Conservation (phyloP, 2,329 filamentous ascomycete species). For the Lasiodiplodia sp. region DNA sequence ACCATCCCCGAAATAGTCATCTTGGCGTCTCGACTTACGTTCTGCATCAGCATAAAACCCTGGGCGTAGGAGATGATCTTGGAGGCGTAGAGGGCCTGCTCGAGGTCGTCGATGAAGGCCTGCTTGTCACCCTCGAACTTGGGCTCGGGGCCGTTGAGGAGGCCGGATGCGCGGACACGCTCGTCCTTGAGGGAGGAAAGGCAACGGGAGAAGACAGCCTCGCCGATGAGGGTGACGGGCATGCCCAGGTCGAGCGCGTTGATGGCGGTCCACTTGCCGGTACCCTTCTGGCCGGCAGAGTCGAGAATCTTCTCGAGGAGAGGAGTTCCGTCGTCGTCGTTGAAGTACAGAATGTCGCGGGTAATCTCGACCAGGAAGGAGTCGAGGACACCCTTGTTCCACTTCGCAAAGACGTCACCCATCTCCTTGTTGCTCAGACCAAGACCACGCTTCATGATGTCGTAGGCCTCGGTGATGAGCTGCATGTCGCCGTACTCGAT, state of each 20-base stretch:
- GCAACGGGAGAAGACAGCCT: slow-evolving; percentile 95
- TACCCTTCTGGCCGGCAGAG: slow-evolving; percentile 98
- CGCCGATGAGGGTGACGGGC: slow-evolving; percentile 97
- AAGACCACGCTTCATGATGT: slow-evolving; percentile 99
- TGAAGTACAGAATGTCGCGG: slow-evolving; percentile 97
- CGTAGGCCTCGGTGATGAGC: slow-evolving; percentile 99
- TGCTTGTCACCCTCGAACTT: slow-evolving; percentile 90
- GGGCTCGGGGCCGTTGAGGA: slow-evolving; percentile 78
- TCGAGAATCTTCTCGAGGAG: slow-evolving; percentile 99
- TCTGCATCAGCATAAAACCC: slow-evolving; percentile 99
- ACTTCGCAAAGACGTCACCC: slow-evolving; percentile 89
- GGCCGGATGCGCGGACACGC: slow-evolving; percentile 80
- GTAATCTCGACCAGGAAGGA: slow-evolving; percentile 99
- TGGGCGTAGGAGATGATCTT: slow-evolving; percentile 99
- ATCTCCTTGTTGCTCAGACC: slow-evolving; percentile 92
- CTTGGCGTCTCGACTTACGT: slow-evolving; percentile 64
- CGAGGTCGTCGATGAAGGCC: slow-evolving; percentile 94
- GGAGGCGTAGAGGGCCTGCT: slow-evolving; percentile 98
- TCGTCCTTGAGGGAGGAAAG: slow-evolving; percentile 93
- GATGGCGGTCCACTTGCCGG: slow-evolving; percentile 99
- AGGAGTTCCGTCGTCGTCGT: slow-evolving; percentile 88
- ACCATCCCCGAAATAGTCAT: background rate
- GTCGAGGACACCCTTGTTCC: slow-evolving; percentile 98
- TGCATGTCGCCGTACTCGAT: slow-evolving; percentile 99
- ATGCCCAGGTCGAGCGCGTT: slow-evolving; percentile 98